A percentile compares a stretch with the other conserved stretches of the same genome.
phyloP scores from a whole-genome alignment of 306 rosid species.

The Pyrus bretschneideri region DNA sequence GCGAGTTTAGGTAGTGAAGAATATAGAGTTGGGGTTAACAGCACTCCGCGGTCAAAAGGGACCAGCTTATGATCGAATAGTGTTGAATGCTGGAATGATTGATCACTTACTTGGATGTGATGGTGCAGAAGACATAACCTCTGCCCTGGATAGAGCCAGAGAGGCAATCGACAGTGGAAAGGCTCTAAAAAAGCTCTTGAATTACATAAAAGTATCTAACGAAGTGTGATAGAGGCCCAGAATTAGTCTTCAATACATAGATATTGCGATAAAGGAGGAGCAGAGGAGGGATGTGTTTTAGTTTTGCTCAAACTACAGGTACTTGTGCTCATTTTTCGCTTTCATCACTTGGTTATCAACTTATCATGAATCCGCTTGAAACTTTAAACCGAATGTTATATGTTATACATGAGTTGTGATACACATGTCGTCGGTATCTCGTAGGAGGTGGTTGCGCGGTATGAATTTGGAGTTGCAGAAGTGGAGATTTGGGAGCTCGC shows the following conservation, averaged over 20 bases:
- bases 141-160: constrained; percentile 78
- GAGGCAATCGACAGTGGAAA: constrained; percentile 91
- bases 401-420: not conserved
- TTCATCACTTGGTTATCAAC: not conserved
- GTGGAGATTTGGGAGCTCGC: too few species aligned
- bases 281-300: not conserved
- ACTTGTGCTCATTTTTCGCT: not conserved
- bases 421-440: not conserved
- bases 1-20: constrained; percentile 59
- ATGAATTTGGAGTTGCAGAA: too few species aligned
- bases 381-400: not conserved
- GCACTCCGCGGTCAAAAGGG: constrained; percentile 85
- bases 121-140: constrained; percentile 73
- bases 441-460: not conserved
- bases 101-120: constrained; percentile 92
- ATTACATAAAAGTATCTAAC: constrained; percentile 71
- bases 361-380: not conserved
- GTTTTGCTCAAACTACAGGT: not conserved
- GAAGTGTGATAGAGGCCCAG: constrained; percentile 18
- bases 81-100: constrained; percentile 84
- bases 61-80: constrained; percentile 85
- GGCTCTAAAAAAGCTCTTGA: constrained; percentile 70
- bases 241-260: not conserved
- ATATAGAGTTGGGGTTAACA: constrained; percentile 78
- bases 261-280: not conserved